Evolutionary conservation across 306 rosid genomes (phyloP).

Genomic region (Herpetospermum pedunculosum): DNA sequence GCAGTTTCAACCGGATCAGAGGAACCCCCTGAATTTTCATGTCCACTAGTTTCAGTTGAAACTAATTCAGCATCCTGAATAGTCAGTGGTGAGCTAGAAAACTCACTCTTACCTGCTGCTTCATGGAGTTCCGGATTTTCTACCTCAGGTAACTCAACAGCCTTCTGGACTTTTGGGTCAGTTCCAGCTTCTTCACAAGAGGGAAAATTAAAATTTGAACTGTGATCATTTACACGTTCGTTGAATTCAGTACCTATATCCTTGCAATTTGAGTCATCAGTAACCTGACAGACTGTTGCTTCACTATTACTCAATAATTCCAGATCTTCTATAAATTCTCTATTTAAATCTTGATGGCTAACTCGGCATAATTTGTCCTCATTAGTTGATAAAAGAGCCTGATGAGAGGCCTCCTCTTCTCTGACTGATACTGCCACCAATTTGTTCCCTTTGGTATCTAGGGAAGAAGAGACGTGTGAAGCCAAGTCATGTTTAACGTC

Average conservation of each 20-base stretch:
- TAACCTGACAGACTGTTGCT: conserved; percentile 23
- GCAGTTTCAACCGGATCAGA: conserved; percentile 24
- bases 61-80: conserved; percentile 22
- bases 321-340: conserved; percentile 23
- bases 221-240: conserved; percentile 21
- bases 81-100: conserved; percentile 18
- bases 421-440: conserved; percentile 17
- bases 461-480: conserved; percentile 16
- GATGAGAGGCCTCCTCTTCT: conserved; percentile 23
- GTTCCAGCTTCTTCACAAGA: conserved; percentile 14
- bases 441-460: conserved; percentile 25
- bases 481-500: conserved; percentile 24
- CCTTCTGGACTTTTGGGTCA: conserved; percentile 20
- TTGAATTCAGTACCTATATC: conserved; percentile 23
- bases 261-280: conserved; percentile 18
- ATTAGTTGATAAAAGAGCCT: conserved; percentile 15
- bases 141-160: conserved; percentile 20
- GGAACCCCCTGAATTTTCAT: conserved; percentile 21
- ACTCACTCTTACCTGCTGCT: conserved; percentile 16
- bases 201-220: conserved; percentile 11
- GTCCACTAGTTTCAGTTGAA: conserved; percentile 16
- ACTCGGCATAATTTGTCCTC: conserved; percentile 24
- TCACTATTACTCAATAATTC: conserved; percentile 16
- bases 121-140: conserved; percentile 17
- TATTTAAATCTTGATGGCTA: conserved; percentile 23